Conservation (phyloP, 2,329 filamentous ascomycete genomes). For the Penicillium brevicompactum region DNA sequence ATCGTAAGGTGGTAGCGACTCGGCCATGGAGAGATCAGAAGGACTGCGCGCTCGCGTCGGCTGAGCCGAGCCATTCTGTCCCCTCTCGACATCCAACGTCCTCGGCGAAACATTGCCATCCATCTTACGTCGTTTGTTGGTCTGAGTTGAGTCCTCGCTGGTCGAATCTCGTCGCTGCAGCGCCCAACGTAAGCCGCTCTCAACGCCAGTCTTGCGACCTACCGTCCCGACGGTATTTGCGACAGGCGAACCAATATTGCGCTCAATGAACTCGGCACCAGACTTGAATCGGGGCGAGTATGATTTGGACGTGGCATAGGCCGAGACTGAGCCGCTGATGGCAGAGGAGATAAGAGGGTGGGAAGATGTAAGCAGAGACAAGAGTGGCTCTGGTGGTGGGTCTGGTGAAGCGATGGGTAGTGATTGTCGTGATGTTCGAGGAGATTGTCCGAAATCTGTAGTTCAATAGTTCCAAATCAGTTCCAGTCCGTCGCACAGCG, state of each 20-base stretch:
- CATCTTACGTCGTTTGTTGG: constrained; percentile 48
- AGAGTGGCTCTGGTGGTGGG: constrained; percentile 71
- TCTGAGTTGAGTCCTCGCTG: constrained; percentile 33
- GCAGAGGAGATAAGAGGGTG: constrained; percentile 85
- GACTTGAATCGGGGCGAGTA: constrained; percentile 87
- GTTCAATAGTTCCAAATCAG: constrained; percentile 10
- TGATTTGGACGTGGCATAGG: constrained; percentile 85
- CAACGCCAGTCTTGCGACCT: constrained; percentile 81
- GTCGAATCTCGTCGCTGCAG: constrained; percentile 53
- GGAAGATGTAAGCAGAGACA: constrained; percentile 83
- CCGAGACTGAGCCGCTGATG: constrained; percentile 80
- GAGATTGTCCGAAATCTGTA: constrained; percentile 68
- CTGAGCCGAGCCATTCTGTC: constrained; percentile 23
- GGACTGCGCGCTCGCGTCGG: constrained; percentile 51
- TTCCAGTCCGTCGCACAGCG: background rate
- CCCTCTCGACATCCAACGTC: constrained; percentile 53
- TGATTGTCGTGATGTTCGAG: constrained; percentile 49
- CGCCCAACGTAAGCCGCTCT: constrained; percentile 84
- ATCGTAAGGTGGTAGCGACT: constrained; percentile 82
- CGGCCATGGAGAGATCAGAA: constrained; percentile 68
- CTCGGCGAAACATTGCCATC: constrained; percentile 33
- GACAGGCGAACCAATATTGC: constrained; percentile 77
- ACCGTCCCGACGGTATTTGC: constrained; percentile 85
- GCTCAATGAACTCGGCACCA: constrained; percentile 88
- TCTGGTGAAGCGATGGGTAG: constrained; percentile 33